phyloP scores from a whole-genome alignment of 192 early-diverging fungal genomes.

The Backusella westeae region DNA sequence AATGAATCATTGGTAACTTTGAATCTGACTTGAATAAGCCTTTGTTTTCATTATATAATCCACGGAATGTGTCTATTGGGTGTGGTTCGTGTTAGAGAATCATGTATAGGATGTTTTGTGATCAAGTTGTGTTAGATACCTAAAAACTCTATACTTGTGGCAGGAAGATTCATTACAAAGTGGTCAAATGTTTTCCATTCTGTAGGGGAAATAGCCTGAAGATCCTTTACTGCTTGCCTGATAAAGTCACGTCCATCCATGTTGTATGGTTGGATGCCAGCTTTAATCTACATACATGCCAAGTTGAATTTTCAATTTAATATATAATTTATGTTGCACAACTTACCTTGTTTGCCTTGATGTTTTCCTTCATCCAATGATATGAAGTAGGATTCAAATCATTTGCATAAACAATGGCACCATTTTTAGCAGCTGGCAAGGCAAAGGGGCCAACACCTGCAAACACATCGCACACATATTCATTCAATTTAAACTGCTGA shows the following conservation, averaged over 20 bases:
- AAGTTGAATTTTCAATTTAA: neutral
- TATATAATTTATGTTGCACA: neutral
- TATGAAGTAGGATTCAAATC: slow-evolving; percentile 94
- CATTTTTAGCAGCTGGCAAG: slow-evolving; percentile 83
- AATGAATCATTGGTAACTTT: slow-evolving; percentile 86
- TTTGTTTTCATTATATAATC: slow-evolving; percentile 32
- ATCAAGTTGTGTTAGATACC: slow-evolving; percentile 39
- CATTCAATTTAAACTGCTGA: slow-evolving; percentile 62
- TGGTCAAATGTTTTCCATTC: slow-evolving; percentile 81
- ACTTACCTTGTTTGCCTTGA: slow-evolving; percentile 77
- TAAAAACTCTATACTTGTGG: slow-evolving; percentile 93
- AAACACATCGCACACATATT: slow-evolving; percentile 91
- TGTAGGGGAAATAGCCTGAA: slow-evolving; percentile 39
- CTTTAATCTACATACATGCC: neutral
- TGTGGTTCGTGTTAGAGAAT: neutral
- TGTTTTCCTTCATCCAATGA: slow-evolving; percentile 78
- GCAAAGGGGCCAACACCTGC: slow-evolving; percentile 97
- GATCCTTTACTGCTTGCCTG: slow-evolving; percentile 65
- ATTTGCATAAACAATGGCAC: slow-evolving; percentile 90
- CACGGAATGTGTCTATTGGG: slow-evolving; percentile 80
- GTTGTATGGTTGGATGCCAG: slow-evolving; percentile 59
- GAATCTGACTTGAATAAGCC: slow-evolving; percentile 3
- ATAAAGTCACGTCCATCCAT: slow-evolving; percentile 93
- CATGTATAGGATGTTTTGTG: neutral
- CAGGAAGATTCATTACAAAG: slow-evolving; percentile 99